These are phyloP conservation scores for Kwoniella mangroviensis DNA, from an alignment of 768 basidiomycete species.

Conservation along the genomic window DNA sequence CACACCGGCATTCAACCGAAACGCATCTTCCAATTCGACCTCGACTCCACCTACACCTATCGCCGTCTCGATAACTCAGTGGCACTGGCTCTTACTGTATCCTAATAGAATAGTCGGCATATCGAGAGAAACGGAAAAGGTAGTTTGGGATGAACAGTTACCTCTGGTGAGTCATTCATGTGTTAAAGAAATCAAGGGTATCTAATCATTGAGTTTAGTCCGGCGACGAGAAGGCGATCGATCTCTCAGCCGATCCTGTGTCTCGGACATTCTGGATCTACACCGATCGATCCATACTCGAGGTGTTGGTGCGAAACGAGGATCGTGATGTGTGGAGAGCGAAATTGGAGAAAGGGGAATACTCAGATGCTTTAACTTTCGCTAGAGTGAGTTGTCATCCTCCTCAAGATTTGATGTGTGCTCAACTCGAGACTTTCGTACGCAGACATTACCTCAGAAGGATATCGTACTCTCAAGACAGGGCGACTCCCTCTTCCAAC, in stretches of 20 bases:
- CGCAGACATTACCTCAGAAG: slow-evolving; percentile 64
- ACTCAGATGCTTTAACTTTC: slow-evolving; percentile 76
- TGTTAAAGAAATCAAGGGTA: too few species aligned
- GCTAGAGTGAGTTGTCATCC: slow-evolving; percentile 68
- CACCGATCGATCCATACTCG: slow-evolving; percentile 85
- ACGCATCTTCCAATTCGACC: slow-evolving; percentile 16
- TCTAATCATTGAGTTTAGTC: slow-evolving; percentile 62
- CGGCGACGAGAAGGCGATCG: slow-evolving; percentile 72
- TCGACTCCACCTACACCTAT: slow-evolving; percentile 64
- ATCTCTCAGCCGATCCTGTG: slow-evolving; percentile 80
- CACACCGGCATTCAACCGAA: slow-evolving; percentile 36
- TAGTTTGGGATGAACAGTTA: slow-evolving; percentile 80
- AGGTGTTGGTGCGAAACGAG: slow-evolving; percentile 82
- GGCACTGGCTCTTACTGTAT: slow-evolving; percentile 87
- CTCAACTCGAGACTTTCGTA: slow-evolving; percentile 55
- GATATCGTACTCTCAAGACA: slow-evolving; percentile 82
- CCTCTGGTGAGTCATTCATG: slow-evolving; percentile 67
- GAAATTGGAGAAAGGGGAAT: slow-evolving; percentile 76
- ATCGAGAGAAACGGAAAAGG: slow-evolving; percentile 76
- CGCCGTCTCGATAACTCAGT: slow-evolving; percentile 84
- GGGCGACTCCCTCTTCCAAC: slow-evolving; percentile 76
- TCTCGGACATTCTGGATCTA: slow-evolving; percentile 93
- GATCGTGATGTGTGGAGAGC: slow-evolving; percentile 94
- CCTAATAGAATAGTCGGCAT: slow-evolving; percentile 75
- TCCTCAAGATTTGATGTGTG: not conserved